Conservation (phyloP, 2,329 filamentous ascomycete genomes). For the Xylaria sp. region DNA sequence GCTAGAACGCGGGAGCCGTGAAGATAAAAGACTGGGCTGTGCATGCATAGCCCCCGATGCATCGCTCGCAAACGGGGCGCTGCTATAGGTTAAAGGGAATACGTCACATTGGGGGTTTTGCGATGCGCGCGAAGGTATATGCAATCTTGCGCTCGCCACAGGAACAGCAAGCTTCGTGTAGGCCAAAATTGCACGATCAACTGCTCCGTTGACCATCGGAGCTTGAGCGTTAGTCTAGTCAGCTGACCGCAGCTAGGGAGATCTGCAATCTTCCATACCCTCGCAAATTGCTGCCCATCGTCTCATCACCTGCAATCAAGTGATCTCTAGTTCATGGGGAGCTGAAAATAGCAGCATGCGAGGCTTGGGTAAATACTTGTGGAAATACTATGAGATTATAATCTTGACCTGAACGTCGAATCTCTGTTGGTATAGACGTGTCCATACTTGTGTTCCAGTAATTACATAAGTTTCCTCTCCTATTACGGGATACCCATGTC, state of each 20-base stretch:
- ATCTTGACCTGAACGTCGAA: not conserved
- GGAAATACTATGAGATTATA: not conserved
- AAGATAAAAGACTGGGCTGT: not conserved
- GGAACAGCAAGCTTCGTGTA: not conserved
- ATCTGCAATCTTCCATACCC: not conserved
- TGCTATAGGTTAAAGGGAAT: not conserved
- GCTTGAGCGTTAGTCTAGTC: not conserved
- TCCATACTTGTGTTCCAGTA: not conserved
- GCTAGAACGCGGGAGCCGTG: slow-evolving; percentile 17
- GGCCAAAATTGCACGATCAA: not conserved
- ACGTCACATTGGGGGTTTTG: not conserved
- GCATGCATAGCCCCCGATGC: not conserved
- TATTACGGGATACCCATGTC: not conserved
- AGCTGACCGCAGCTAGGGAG: slow-evolving; percentile 17
- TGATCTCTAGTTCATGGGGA: not conserved
- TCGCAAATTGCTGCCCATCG: not conserved
- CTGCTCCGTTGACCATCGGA: not conserved
- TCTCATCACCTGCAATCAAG: not conserved
- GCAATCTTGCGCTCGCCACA: not conserved
- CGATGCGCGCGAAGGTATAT: not conserved
- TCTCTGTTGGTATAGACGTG: not conserved
- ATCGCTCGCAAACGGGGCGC: not conserved
- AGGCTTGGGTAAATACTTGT: not conserved
- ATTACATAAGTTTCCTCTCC: not conserved
- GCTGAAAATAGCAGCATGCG: not conserved